phyloP scores from a whole-genome alignment of 2,329 filamentous ascomycete genomes.

The Penicillium sp. region DNA sequence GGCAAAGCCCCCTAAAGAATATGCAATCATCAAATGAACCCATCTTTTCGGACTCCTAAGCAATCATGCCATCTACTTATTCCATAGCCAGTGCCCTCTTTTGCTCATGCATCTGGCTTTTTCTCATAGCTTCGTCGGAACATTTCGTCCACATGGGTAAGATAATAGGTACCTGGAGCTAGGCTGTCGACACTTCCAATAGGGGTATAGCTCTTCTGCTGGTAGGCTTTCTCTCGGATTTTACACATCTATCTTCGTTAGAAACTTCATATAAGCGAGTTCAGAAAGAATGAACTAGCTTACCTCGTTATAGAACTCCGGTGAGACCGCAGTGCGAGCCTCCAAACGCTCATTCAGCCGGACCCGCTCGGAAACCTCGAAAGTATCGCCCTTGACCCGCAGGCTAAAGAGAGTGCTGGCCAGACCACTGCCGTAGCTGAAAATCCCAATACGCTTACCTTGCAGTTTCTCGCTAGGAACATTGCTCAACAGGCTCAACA shows the following conservation, averaged over 20 bases:
- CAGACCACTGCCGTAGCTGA: constrained; percentile 7
- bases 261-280: not conserved
- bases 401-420: constrained; percentile 4
- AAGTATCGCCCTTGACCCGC: constrained; percentile 1
- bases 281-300: not conserved
- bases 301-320: constrained; percentile 7
- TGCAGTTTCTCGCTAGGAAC: constrained; percentile 30
- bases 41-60: too few relatives aligned
- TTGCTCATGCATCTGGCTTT: not conserved
- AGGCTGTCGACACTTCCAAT: not conserved
- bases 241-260: not conserved
- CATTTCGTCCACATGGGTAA: not conserved
- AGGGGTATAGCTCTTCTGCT: not conserved
- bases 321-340: not conserved
- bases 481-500: constrained; percentile 57
- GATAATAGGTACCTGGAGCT: not conserved
- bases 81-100: too few relatives aligned
- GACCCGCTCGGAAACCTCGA: not conserved
- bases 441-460: not conserved
- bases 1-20: too few relatives aligned
- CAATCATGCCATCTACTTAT: too few relatives aligned
- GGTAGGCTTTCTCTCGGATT: not conserved
- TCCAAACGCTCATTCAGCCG: constrained; percentile 6
- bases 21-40: too few relatives aligned
- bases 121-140: not conserved